Evolutionary conservation across 176 grass and related monocot species (phyloP).

Genomic region (Cenchrus americanus): DNA sequence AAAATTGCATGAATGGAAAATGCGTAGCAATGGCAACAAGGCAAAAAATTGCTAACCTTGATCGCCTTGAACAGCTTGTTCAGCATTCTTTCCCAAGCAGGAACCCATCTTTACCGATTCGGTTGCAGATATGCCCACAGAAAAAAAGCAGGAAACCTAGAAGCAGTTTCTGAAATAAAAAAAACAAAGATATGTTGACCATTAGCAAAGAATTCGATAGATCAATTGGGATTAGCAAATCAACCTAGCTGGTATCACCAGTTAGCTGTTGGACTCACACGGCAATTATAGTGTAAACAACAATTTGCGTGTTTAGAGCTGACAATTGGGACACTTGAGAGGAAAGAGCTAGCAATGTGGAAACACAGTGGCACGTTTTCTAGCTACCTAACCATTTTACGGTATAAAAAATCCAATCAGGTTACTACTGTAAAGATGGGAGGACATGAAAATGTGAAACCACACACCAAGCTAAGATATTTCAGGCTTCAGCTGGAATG

Average conservation of each 20-base stretch:
- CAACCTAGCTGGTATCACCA: neutral
- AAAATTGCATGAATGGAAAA: neutral
- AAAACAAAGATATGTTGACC: neutral
- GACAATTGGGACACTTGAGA: neutral
- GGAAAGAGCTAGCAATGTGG: neutral
- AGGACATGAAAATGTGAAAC: conserved; percentile 29
- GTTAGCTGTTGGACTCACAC: neutral
- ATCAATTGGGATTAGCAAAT: neutral
- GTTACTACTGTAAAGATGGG: neutral
- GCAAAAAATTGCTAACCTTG: conserved; percentile 36
- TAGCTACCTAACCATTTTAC: neutral
- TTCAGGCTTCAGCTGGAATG: neutral
- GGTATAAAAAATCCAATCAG: neutral
- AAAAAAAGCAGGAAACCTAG: neutral
- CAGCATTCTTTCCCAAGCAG: conserved; percentile 41
- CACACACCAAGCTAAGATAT: neutral
- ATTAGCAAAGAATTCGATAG: conserved; percentile 5
- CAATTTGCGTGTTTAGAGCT: neutral
- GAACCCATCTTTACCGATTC: conserved; percentile 37
- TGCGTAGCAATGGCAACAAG: neutral
- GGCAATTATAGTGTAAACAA: conserved; percentile 20
- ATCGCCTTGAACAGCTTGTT: conserved; percentile 26
- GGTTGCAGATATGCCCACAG: neutral
- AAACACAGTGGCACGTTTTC: neutral
- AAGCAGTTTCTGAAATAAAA: conserved; percentile 38